Conservation (phyloP, 73 alveolate genomes). For the Breviolum minutum region DNA sequence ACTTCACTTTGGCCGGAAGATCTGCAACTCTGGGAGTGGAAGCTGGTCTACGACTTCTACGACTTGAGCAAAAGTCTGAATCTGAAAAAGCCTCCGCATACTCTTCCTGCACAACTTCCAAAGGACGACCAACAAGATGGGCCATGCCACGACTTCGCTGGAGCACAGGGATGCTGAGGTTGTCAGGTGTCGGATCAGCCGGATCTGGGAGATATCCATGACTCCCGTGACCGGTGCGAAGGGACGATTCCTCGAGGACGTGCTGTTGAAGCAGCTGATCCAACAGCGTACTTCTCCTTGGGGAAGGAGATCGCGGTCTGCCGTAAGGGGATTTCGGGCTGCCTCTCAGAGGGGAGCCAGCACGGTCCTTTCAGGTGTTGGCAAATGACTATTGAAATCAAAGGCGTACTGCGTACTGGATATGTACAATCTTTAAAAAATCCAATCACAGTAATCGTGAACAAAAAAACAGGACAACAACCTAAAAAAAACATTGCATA, state of each 20-base stretch:
- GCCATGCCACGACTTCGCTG: conserved; percentile 31
- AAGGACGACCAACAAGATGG: conserved; percentile 1
- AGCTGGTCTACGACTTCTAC: background rate
- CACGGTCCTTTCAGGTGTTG: background rate
- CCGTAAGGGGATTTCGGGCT: conserved; percentile 21
- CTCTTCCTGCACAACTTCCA: conserved; percentile 38
- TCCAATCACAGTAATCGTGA: too few relatives aligned
- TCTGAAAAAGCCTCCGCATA: background rate
- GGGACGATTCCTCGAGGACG: background rate
- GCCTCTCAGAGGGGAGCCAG: conserved; percentile 7
- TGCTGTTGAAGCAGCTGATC: conserved; percentile 41
- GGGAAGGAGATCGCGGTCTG: background rate
- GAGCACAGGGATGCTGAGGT: background rate
- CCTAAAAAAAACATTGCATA: too few relatives aligned
- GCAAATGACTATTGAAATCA: too few relatives aligned
- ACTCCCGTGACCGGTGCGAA: background rate
- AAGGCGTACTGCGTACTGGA: too few relatives aligned
- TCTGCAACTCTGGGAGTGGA: conserved; percentile 46
- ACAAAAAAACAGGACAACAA: too few relatives aligned
- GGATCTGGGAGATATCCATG: background rate
- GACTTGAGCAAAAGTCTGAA: background rate
- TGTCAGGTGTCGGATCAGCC: too few relatives aligned
- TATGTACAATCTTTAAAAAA: too few relatives aligned
- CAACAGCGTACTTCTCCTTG: conserved; percentile 3
- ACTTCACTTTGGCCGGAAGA: conserved; percentile 25